Evolutionary conservation across 495 filamentous ascomycete genomes (phyloP).

Genomic region (Pyrenula aspistea): DNA sequence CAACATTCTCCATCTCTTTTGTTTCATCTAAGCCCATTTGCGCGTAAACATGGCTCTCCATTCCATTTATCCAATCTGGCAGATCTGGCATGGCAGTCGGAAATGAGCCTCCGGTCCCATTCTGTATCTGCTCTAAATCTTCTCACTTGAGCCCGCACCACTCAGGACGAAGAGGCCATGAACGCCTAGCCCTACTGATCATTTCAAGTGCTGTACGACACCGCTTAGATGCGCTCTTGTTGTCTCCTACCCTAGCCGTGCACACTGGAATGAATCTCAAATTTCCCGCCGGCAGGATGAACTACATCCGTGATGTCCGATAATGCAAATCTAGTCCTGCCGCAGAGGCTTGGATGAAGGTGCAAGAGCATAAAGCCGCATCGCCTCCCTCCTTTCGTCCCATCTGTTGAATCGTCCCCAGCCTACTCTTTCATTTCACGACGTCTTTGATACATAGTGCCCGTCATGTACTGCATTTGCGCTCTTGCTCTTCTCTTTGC

Average conservation of each 20-base stretch:
- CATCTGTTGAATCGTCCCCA: too few relatives aligned
- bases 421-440: too few relatives aligned
- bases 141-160: constrained; percentile 8
- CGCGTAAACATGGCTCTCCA: background rate
- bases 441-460: too few relatives aligned
- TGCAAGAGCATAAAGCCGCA: background rate
- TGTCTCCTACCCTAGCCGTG: background rate
- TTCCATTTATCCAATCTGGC: background rate
- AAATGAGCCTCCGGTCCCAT: background rate
- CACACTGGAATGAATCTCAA: background rate
- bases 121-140: background rate
- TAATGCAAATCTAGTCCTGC: background rate
- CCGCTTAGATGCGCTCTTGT: background rate
- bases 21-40: background rate
- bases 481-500: background rate
- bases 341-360: background rate
- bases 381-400: background rate
- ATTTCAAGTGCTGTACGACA: too few relatives aligned
- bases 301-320: background rate
- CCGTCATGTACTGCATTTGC: background rate
- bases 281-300: background rate
- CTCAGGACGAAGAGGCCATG: constrained; percentile 14
- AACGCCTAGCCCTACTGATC: background rate
- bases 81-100: background rate
- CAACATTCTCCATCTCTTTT: background rate